phyloP scores from a whole-genome alignment of 345 rosid genomes.

The Mercurialis annua region DNA sequence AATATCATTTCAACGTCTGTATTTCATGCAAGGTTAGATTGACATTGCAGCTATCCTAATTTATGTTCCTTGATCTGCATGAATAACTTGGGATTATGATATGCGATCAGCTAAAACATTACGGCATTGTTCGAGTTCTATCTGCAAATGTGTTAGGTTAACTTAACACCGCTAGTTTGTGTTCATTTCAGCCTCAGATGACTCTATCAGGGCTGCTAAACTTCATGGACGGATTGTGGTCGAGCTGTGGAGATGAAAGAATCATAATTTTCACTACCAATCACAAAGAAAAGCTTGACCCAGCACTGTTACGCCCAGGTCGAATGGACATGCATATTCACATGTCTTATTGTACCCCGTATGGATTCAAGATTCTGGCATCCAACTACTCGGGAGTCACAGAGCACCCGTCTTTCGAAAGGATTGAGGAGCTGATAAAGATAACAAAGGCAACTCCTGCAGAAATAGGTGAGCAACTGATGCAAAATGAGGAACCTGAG shows the following conservation, averaged over 20 bases:
- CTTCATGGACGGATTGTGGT: conserved; percentile 30
- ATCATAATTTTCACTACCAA: conserved; percentile 25
- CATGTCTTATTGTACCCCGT: conserved; percentile 18
- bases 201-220: conserved; percentile 26
- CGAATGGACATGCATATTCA: conserved; percentile 24
- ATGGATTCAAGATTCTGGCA: conserved; percentile 15
- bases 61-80: too few relatives aligned
- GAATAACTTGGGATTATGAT: too few relatives aligned
- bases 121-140: too few relatives aligned
- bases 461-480: conserved; percentile 27
- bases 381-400: conserved; percentile 11
- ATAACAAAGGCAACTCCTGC: conserved; percentile 26
- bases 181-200: conserved; percentile 4
- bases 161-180: too few relatives aligned
- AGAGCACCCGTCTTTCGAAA: conserved; percentile 14
- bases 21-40: too few relatives aligned
- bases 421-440: conserved; percentile 21
- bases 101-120: too few relatives aligned
- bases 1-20: too few relatives aligned
- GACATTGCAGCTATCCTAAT: too few relatives aligned
- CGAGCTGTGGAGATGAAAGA: conserved; percentile 27
- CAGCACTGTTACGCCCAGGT: conserved; percentile 24
- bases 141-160: too few relatives aligned
- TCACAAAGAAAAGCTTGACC: conserved; percentile 21
- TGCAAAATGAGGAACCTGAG: conserved; percentile 24